Percentiles rank a stretch among this genome's conserved stretches.
Conservation (phyloP, 805 yeast species). For the Ogataea zsoltii region DNA sequence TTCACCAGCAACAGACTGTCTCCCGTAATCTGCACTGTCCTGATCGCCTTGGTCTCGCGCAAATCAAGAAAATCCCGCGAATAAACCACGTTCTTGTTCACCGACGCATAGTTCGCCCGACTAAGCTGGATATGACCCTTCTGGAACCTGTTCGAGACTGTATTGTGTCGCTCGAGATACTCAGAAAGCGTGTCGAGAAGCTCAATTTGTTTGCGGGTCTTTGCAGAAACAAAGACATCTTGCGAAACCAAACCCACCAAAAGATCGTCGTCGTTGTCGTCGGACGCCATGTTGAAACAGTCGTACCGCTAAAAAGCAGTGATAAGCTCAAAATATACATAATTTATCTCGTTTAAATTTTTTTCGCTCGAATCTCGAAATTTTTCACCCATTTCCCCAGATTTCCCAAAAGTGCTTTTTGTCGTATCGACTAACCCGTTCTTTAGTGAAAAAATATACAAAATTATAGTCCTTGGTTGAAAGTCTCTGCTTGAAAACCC, state of each 20-base stretch:
- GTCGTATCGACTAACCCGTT: too few relatives aligned
- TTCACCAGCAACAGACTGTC: background rate
- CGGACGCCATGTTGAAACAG: too few relatives aligned
- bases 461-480: too few relatives aligned
- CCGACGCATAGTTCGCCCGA: slow-evolving; percentile 42
- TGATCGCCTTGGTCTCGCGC: slow-evolving; percentile 18
- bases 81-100: slow-evolving; percentile 16
- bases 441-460: too few relatives aligned
- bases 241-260: background rate
- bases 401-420: too few relatives aligned
- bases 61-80: slow-evolving; percentile 23
- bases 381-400: slow-evolving; percentile 1
- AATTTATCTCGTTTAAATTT: background rate
- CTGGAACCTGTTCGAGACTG: slow-evolving; percentile 21
- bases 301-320: too few relatives aligned
- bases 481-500: too few relatives aligned
- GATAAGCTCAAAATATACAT: too few relatives aligned
- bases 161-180: slow-evolving; percentile 34
- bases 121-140: slow-evolving; percentile 42
- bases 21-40: slow-evolving; percentile 3
- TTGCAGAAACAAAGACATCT: slow-evolving; percentile 4
- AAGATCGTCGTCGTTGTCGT: background rate
- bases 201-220: slow-evolving; percentile 11
- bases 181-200: slow-evolving; percentile 36
- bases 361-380: background rate